Evolutionary conservation across 2,329 filamentous ascomycete genomes (phyloP).

Genomic region (Venturia aucupariae): DNA sequence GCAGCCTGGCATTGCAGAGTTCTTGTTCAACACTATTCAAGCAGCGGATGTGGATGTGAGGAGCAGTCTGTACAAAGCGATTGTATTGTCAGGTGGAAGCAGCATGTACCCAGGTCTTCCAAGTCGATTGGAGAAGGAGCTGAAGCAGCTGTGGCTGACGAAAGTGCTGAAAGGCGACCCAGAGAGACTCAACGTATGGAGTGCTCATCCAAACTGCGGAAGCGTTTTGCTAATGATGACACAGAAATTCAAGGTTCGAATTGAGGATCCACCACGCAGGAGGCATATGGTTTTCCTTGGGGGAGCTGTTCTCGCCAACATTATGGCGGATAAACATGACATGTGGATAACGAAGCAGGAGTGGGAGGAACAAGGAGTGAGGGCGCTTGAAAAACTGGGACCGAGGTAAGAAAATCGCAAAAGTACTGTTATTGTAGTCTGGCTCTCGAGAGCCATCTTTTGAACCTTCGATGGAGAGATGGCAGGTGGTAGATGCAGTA

Average conservation of each 20-base stretch:
- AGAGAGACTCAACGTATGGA: slow-evolving; percentile 62
- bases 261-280: slow-evolving; percentile 92
- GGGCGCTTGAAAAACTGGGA: slow-evolving; percentile 84
- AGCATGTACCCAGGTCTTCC: slow-evolving; percentile 98
- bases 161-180: slow-evolving; percentile 84
- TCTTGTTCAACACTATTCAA: slow-evolving; percentile 98
- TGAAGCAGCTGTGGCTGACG: slow-evolving; percentile 97
- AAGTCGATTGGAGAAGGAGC: slow-evolving; percentile 90
- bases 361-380: slow-evolving; percentile 86
- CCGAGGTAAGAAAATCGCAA: slow-evolving; percentile 33
- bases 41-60: slow-evolving; percentile 90
- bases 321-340: slow-evolving; percentile 97
- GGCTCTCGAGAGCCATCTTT: background rate
- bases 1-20: slow-evolving; percentile 91
- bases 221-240: background rate
- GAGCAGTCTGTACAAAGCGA: slow-evolving; percentile 89
- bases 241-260: slow-evolving; percentile 97
- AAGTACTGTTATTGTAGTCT: background rate
- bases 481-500: background rate
- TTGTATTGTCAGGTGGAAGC: slow-evolving; percentile 90
- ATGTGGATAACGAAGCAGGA: slow-evolving; percentile 99
- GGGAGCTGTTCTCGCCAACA: slow-evolving; percentile 91
- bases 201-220: background rate
- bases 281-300: slow-evolving; percentile 99
- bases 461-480: background rate